Evolutionary conservation across 2,329 filamentous ascomycete species (phyloP).

Genomic region (Pleoardoris graminearum): DNA sequence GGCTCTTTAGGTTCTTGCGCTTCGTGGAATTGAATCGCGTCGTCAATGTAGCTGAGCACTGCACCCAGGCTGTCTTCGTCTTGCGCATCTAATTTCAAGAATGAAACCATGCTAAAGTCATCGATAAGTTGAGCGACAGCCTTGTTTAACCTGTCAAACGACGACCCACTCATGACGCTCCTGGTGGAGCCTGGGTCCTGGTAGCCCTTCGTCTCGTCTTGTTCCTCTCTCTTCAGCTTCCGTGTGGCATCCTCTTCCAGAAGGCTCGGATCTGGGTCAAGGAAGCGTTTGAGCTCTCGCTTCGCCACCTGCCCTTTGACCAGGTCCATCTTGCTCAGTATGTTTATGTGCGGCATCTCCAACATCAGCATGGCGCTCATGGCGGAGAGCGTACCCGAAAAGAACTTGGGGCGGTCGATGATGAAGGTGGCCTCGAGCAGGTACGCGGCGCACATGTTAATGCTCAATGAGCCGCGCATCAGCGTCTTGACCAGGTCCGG

Average conservation of each 20-base stretch:
- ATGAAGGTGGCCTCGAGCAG: slow-evolving; percentile 95
- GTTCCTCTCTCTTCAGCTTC: slow-evolving; percentile 22
- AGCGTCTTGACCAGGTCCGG: slow-evolving; percentile 82
- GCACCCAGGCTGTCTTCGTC: slow-evolving; percentile 88
- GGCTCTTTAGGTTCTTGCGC: slow-evolving; percentile 89
- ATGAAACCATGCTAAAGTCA: slow-evolving; percentile 97
- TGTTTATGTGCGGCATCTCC: slow-evolving; percentile 94
- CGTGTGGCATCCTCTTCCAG: slow-evolving; percentile 76
- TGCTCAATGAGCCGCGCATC: slow-evolving; percentile 79
- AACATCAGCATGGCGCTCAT: slow-evolving; percentile 99
- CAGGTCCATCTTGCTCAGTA: slow-evolving; percentile 97
- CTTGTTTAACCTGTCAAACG: slow-evolving; percentile 80
- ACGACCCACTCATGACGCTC: slow-evolving; percentile 76
- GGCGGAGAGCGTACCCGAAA: slow-evolving; percentile 89
- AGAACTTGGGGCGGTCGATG: slow-evolving; percentile 95
- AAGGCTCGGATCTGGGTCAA: slow-evolving; percentile 81
- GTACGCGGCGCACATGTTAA: slow-evolving; percentile 91
- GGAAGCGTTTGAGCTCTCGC: slow-evolving; percentile 85
- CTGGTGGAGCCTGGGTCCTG: slow-evolving; percentile 67
- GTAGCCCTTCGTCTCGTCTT: slow-evolving; percentile 55
- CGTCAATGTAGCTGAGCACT: slow-evolving; percentile 89
- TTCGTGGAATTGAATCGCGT: slow-evolving; percentile 91
- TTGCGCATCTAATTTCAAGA: slow-evolving; percentile 84
- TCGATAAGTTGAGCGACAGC: slow-evolving; percentile 92
- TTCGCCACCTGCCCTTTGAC: slow-evolving; percentile 87